Evolutionary conservation across 768 basidiomycete genomes (phyloP), one percentile per base, ranked within the genome.

Genomic region (Chalciporus piperatus): DNA sequence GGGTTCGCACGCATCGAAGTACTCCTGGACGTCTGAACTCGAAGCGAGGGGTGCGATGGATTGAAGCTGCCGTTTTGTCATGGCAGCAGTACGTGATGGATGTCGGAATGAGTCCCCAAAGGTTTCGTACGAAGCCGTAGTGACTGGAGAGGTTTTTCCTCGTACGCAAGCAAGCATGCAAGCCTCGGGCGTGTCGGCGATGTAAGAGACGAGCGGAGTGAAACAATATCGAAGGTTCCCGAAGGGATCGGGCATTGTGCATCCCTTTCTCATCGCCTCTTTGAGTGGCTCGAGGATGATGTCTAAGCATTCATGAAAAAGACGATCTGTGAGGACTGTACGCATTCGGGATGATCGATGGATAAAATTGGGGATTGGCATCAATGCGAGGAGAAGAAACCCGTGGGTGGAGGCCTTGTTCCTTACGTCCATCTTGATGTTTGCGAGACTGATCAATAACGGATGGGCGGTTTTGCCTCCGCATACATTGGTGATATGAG

Each of bases 161-260:
- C 42, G 60, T 32, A 73, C 66, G 25, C 71, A 55, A 4, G 68
- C 53, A 28, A 71, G 49, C 19, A 66, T 43, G 13, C 57, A 50
- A 17, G 67, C 59, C 56, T 71, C 70, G 0, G 65, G 68, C 23
- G 66, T 65, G 53, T 72, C 66, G 19, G 65, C 68, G 20, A 70
- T 70, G 50, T 59, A 67, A 1, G 62, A 50, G 9, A 59, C 67
- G 11, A 69, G 51, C 9, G 66, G 68, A n/a, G n/a, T n/a, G n/a
- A n/a, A n/a, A n/a, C n/a, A n/a, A n/a, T n/a, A n/a, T n/a, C n/a
- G n/a, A n/a, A n/a, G n/a, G n/a, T n/a, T n/a, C n/a, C n/a, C n/a
- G n/a, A n/a, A n/a, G n/a, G n/a, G n/a, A n/a, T n/a, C n/a, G n/a
- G n/a, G n/a, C n/a, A n/a, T n/a, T n/a, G n/a, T n/a, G n/a, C n/a